These are phyloP conservation scores for Boechera stricta DNA, from an alignment of 345 rosid species.

Conservation along the genomic window DNA sequence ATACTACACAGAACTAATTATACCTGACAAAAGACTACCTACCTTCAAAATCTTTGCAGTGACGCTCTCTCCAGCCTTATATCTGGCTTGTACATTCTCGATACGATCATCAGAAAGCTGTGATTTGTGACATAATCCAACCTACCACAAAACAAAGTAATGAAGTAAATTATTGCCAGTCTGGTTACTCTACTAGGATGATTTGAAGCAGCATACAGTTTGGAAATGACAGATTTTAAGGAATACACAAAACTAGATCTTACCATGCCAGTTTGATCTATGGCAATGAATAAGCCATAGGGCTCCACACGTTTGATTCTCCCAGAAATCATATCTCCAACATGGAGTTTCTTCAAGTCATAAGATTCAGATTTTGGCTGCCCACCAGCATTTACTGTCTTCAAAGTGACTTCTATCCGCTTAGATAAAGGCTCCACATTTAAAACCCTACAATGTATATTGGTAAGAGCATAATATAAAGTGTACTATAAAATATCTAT, in stretches of 20 bases:
- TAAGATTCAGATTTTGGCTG: slow-evolving; percentile 54
- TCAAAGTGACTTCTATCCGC: slow-evolving; percentile 89
- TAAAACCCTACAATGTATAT: slow-evolving; percentile 65
- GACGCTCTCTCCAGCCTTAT: slow-evolving; percentile 79
- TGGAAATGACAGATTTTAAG: neutral
- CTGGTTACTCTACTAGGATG: slow-evolving; percentile 15
- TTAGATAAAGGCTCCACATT: slow-evolving; percentile 80
- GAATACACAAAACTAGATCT: slow-evolving; percentile 29
- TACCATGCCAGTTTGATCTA: slow-evolving; percentile 78
- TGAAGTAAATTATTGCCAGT: slow-evolving; percentile 15
- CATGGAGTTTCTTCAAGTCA: slow-evolving; percentile 60
- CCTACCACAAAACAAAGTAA: slow-evolving; percentile 54
- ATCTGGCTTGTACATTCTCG: slow-evolving; percentile 61
- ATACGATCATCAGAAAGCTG: slow-evolving; percentile 73
- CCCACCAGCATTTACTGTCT: slow-evolving; percentile 51
- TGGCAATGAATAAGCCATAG: slow-evolving; percentile 76
- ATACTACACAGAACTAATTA: slow-evolving; percentile 11
- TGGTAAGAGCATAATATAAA: slow-evolving; percentile 40
- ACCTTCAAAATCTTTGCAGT: slow-evolving; percentile 88
- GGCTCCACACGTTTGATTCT: slow-evolving; percentile 77
- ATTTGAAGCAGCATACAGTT: slow-evolving; percentile 16
- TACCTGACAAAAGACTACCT: slow-evolving; percentile 11
- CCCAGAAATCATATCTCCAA: slow-evolving; percentile 72
- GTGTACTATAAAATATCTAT: neutral
- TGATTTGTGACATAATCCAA: slow-evolving; percentile 89